Percentiles rank a stretch among this genome's conserved stretches.
phyloP scores from a whole-genome alignment of 2,329 filamentous ascomycete genomes.

The Ophiostoma novo-ulmi region DNA sequence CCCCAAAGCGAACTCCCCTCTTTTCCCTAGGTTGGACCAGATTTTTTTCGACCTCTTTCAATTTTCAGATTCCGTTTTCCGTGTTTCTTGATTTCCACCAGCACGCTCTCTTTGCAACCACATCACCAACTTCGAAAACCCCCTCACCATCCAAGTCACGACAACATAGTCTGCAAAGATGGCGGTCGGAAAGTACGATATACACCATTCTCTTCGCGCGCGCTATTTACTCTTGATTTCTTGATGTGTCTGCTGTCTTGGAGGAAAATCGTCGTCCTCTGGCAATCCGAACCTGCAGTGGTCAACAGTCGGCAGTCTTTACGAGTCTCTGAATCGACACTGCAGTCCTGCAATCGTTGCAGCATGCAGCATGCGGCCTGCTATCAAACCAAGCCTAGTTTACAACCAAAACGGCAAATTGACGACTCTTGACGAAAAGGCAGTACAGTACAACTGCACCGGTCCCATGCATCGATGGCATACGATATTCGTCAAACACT shows the following conservation, averaged over 20 bases:
- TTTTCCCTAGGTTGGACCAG: slow-evolving; percentile 19
- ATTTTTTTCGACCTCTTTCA: slow-evolving; percentile 20
- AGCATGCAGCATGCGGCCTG: background rate
- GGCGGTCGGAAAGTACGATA: slow-evolving; percentile 53
- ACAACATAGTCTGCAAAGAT: slow-evolving; percentile 50
- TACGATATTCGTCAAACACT: background rate
- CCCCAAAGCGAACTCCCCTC: slow-evolving; percentile 23
- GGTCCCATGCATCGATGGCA: background rate
- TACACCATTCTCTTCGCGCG: background rate
- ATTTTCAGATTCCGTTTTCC: slow-evolving; percentile 16
- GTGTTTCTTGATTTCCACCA: slow-evolving; percentile 25
- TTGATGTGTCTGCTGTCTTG: background rate
- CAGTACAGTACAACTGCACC: background rate
- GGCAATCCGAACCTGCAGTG: background rate
- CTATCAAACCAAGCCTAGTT: background rate
- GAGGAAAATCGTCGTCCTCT: slow-evolving; percentile 3
- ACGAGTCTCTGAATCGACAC: background rate
- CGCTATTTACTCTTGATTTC: background rate
- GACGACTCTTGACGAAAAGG: background rate
- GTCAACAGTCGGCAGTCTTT: background rate
- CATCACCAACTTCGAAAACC: slow-evolving; percentile 36
- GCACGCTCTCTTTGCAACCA: slow-evolving; percentile 23
- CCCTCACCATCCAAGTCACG: slow-evolving; percentile 36
- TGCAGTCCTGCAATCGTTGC: background rate
- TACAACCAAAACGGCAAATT: background rate